These are phyloP conservation scores for Enteropsectra breve DNA, from an alignment of 371 early-diverging fungal genomes.

Conservation along the genomic window DNA sequence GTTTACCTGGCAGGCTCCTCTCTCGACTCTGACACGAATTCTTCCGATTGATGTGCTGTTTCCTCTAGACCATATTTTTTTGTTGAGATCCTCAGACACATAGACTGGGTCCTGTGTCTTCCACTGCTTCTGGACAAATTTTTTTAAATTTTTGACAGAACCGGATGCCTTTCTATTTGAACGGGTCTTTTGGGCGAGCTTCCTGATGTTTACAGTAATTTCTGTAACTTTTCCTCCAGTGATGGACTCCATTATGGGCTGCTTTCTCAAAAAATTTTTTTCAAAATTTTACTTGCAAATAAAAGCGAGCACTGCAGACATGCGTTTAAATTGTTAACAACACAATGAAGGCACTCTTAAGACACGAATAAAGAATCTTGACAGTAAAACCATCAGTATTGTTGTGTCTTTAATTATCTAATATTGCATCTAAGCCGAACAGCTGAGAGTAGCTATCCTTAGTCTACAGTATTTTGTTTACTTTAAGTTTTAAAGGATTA, in stretches of 20 bases:
- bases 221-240: constrained; percentile 10
- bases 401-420: too few relatives aligned
- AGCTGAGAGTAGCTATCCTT: too few relatives aligned
- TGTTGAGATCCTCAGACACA: constrained; percentile 42
- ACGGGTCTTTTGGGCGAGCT: neutral
- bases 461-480: too few relatives aligned
- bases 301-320: too few relatives aligned
- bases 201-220: constrained; percentile 26
- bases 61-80: constrained; percentile 43
- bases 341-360: too few relatives aligned
- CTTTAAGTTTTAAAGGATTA: too few relatives aligned
- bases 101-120: constrained; percentile 33
- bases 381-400: too few relatives aligned
- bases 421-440: too few relatives aligned
- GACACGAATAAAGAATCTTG: too few relatives aligned
- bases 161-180: constrained; percentile 39
- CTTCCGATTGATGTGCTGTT: constrained; percentile 20
- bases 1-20: constrained; percentile 24
- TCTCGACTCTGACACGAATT: constrained; percentile 43
- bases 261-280: constrained; percentile 14
- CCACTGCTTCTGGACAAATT: constrained; percentile 38
- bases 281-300: neutral
- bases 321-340: too few relatives aligned
- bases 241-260: neutral
- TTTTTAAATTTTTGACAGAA: constrained; percentile 45